Conservation (phyloP, 2,329 filamentous ascomycete species). For the Penicillium sp. region DNA sequence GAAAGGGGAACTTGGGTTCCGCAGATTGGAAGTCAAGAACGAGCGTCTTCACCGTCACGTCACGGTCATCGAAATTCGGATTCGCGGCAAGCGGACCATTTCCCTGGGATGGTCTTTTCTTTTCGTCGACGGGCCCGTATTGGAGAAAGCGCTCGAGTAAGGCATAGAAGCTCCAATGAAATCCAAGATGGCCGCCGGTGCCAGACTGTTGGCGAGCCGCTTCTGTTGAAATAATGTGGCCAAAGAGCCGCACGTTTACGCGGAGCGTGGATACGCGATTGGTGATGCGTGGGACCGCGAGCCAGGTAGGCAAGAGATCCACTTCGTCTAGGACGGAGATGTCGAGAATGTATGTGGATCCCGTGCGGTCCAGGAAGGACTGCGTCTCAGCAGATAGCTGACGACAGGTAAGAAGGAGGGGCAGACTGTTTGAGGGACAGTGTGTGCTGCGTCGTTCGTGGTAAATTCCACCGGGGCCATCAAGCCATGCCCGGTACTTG, state of each 20-base stretch:
- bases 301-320: background rate
- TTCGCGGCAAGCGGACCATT: background rate
- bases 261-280: background rate
- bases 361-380: background rate
- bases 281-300: background rate
- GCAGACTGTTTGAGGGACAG: background rate
- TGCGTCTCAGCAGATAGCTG: background rate
- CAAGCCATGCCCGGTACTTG: background rate
- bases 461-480: background rate
- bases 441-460: background rate
- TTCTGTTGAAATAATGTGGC: background rate
- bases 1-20: constrained; percentile 2
- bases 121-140: constrained; percentile 12
- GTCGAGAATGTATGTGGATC: background rate
- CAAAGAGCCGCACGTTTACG: constrained; percentile 1
- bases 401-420: constrained; percentile 1
- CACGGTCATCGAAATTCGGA: background rate
- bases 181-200: constrained; percentile 6
- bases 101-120: background rate
- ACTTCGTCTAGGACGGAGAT: constrained; percentile 3
- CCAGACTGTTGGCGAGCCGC: background rate
- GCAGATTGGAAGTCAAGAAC: constrained; percentile 9
- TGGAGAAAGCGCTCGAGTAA: constrained; percentile 15
- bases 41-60: constrained; percentile 7
- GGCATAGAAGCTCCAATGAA: constrained; percentile 17